Percentiles rank a stretch among this genome's conserved stretches.
These are phyloP conservation scores for Ceratobasidium sp. DNA, from an alignment of 1,284 basidiomycete species.

Conservation along the genomic window DNA sequence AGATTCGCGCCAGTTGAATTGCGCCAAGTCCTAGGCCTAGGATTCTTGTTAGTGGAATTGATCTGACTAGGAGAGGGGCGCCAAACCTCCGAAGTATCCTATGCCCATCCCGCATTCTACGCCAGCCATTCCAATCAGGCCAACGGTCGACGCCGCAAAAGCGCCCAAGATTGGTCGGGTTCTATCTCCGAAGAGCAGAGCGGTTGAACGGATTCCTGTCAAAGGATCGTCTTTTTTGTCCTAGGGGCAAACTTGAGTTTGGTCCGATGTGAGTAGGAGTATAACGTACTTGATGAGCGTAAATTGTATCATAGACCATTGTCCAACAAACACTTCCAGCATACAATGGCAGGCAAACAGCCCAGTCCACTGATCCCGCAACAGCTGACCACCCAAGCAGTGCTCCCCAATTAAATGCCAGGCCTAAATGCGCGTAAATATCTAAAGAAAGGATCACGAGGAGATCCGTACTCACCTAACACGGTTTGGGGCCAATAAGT, in stretches of 20 bases:
- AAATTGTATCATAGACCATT: slow-evolving; percentile 96
- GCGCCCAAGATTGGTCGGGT: slow-evolving; percentile 81
- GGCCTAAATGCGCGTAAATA: slow-evolving; percentile 62
- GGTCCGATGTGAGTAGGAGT: not conserved
- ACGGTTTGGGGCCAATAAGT: slow-evolving; percentile 98
- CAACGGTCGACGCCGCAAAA: slow-evolving; percentile 80
- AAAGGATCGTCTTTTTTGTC: slow-evolving; percentile 93
- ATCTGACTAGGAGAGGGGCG: slow-evolving; percentile 45
- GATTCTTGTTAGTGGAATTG: slow-evolving; percentile 68
- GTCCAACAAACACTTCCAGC: slow-evolving; percentile 93
- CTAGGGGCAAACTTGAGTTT: slow-evolving; percentile 56
- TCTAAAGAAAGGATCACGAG: not conserved
- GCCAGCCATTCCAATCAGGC: slow-evolving; percentile 81
- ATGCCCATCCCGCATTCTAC: slow-evolving; percentile 77
- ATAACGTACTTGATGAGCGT: slow-evolving; percentile 87
- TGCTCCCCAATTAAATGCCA: slow-evolving; percentile 98
- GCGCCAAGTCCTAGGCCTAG: slow-evolving; percentile 78
- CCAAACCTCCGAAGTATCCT: slow-evolving; percentile 35
- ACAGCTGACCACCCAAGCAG: slow-evolving; percentile 97
- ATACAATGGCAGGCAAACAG: slow-evolving; percentile 87
- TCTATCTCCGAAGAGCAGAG: slow-evolving; percentile 84
- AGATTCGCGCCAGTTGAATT: slow-evolving; percentile 82
- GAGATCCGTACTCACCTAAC: slow-evolving; percentile 66
- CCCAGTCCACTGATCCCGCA: slow-evolving; percentile 84
- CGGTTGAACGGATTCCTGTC: slow-evolving; percentile 93